A percentile compares a stretch with the other conserved stretches of the same genome.
Conservation (phyloP, 768 basidiomycete species). For the Tubosaeta sp. region DNA sequence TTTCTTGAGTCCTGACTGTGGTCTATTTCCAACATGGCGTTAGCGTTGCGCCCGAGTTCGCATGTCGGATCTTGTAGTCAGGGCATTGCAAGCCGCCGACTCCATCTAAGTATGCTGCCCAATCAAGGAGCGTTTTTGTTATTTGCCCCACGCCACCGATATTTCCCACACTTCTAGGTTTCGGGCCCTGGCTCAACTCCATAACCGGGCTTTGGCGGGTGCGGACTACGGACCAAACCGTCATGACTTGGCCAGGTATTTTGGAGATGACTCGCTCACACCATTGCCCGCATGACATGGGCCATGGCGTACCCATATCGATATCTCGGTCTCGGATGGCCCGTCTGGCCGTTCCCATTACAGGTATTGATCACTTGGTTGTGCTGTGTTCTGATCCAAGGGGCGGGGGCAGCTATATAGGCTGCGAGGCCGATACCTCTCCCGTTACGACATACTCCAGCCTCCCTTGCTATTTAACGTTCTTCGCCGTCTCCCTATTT, state of each 20-base stretch:
- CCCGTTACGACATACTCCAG: conserved; percentile 3
- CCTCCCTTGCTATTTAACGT: not conserved
- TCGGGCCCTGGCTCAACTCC: conserved; percentile 3
- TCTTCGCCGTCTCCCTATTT: not conserved
- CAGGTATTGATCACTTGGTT: not conserved
- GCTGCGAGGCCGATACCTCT: not conserved
- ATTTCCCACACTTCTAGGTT: conserved; percentile 1
- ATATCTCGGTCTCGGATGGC: not conserved
- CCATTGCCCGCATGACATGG: not conserved
- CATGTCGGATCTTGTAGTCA: conserved; percentile 15
- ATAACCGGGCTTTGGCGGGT: not conserved
- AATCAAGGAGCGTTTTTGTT: conserved; percentile 1
- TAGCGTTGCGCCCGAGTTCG: not conserved
- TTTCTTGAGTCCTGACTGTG: not conserved
- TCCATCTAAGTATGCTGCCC: not conserved
- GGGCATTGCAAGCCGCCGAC: conserved; percentile 8
- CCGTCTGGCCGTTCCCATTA: conserved; percentile 2
- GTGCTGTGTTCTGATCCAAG: conserved; percentile 20
- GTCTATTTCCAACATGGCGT: not conserved
- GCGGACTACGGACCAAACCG: not conserved
- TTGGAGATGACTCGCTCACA: not conserved
- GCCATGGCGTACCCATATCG: not conserved
- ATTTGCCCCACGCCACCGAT: conserved; percentile 11
- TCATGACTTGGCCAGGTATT: not conserved
- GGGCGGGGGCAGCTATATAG: conserved; percentile 16